Base-by-base conservation (phyloP, 768 basidiomycete genomes). In the Macrolepiota fuliginosa region DNA sequence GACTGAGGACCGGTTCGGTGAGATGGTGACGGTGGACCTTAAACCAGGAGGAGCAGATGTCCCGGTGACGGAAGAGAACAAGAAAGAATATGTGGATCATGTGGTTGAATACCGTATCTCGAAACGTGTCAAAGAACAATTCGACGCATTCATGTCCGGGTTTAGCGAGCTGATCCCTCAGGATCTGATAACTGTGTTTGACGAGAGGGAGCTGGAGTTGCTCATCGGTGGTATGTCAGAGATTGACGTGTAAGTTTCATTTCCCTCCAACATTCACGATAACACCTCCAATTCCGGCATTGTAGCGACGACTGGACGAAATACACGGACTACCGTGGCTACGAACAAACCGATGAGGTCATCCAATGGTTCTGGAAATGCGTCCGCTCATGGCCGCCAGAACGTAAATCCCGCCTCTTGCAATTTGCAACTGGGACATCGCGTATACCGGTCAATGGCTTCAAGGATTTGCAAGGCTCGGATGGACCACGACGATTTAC, bases 331-430 rank as follows among this genome's bases (percentile, higher is more conserved):
- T 98, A 98, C 77, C 90, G 96, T 65, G 96, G 94, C 15, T 96
- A 96, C 71, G 92, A 95, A 76, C 87, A 93, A 76, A 91, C 90
- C 68, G 94, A 96, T 71, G 94, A 96, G 70, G 92, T 96, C 52
- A 96, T 99, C 60, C 94, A 98, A 71, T 99, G 97, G 97, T 99
- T 99, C 89, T 99, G 97, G 97, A 94, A 98, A 78, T 95, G 94
- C 69, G 93, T 99, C 49, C 90, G 93, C 66, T 87, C 90, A 68
- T 99, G 97, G 97, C 96, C 97, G 11, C 89, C 96, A 0, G 97
- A 99, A 79, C 90, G 96, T 76, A 99, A 99, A 79, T 95, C 93
- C 13, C 92, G 96, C 35, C 76, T 98, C 55, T 79, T 98, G 57
- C 96, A 98, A 74, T 99, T 99, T 72, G 94, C 96, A 6, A 98